Base-by-base conservation (phyloP, 768 basidiomycete genomes). In the Fistulinella prunicolor region DNA sequence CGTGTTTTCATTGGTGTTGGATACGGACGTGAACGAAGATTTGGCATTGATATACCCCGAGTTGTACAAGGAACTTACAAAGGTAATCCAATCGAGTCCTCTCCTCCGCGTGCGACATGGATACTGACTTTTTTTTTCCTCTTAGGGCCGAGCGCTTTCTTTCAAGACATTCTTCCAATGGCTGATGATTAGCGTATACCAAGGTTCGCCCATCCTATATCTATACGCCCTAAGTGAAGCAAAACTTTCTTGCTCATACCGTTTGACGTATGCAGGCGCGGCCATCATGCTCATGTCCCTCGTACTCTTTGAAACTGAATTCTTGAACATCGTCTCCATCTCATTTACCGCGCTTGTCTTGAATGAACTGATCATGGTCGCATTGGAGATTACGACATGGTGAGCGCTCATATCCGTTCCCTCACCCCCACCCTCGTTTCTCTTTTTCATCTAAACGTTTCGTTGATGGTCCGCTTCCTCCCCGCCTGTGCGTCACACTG, bases 251-350 rank as follows among this genome's bases (percentile, higher is more conserved):
- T 34, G 5, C 35, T 36, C 17, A 16, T 36, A 4, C 17, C 35
- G 4, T 3, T 36, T 4, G 17, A 10, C 35, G 35, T 36, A n/a
- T 19, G 0, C 54, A 94, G 93, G 94, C 57, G 91, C 91, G 34
- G 93, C 93, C 4, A 99, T 99, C 69, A 99, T 99, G 96, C 90
- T 99, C 62, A 83, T 95, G 75, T 96, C 92, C 1, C 82, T 99
- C 19, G 80, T 95, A 8, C 79, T 99, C 1, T 99, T 98, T 66
- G 96, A 99, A 70, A 94, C 81, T 44, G 94, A 99, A 61, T 98
- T 98, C 69, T 68, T 98, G 56, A 96, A 98, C 64, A 97, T 99
- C 51, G 96, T 99, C 24, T 87, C 95, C 17, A 99, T 98, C 56
- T 98, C 96, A 1, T 99, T 96, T 66, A 96, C 94, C 1, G 91